Conservation (phyloP, 2,329 filamentous ascomycete genomes). For the Pezicula radicicola region DNA sequence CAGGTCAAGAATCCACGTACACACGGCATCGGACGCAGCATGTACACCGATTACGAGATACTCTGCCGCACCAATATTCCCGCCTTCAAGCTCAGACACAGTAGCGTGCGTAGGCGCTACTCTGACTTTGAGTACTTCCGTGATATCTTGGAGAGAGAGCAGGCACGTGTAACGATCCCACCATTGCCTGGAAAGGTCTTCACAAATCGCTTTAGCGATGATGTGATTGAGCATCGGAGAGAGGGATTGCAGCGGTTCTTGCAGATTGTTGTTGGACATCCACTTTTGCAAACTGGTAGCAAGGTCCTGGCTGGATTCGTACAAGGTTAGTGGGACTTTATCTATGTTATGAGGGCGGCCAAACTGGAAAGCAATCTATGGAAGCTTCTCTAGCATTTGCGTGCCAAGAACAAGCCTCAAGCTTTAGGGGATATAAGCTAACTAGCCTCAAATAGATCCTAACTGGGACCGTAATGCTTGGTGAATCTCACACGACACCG, state of each 20-base stretch:
- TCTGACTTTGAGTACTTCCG: slow-evolving; percentile 99
- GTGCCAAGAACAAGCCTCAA: neutral
- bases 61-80: slow-evolving; percentile 98
- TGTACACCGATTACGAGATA: slow-evolving; percentile 99
- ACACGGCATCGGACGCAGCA: slow-evolving; percentile 87
- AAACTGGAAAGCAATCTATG: neutral
- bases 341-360: neutral
- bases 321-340: slow-evolving; percentile 65
- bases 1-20: slow-evolving; percentile 93
- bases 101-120: slow-evolving; percentile 87
- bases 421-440: slow-evolving; percentile 3
- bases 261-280: slow-evolving; percentile 96
- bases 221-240: slow-evolving; percentile 92
- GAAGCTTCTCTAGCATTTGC: neutral
- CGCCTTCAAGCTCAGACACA: slow-evolving; percentile 92
- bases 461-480: slow-evolving; percentile 92
- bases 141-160: slow-evolving; percentile 95
- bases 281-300: slow-evolving; percentile 92
- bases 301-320: slow-evolving; percentile 96
- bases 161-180: slow-evolving; percentile 90
- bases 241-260: slow-evolving; percentile 93
- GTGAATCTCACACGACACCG: slow-evolving; percentile 44
- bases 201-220: slow-evolving; percentile 95
- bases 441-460: slow-evolving; percentile 51
- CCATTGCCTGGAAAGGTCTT: slow-evolving; percentile 96